phyloP scores from a whole-genome alignment of 768 basidiomycete genomes.

The Leccinum uliginosum region DNA sequence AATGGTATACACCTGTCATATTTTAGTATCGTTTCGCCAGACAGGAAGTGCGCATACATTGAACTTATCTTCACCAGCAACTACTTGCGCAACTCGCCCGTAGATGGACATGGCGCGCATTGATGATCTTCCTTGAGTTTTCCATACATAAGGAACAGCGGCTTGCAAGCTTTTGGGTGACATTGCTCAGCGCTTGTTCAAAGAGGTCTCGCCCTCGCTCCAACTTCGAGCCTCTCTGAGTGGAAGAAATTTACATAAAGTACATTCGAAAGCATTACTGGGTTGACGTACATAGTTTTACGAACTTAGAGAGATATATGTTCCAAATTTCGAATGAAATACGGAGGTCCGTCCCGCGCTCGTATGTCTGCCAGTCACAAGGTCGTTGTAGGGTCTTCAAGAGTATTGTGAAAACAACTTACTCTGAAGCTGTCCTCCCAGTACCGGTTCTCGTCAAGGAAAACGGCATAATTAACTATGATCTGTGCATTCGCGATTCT shows the following conservation, averaged over 20 bases:
- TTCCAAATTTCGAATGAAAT: constrained; percentile 99
- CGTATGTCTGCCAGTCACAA: constrained; percentile 66
- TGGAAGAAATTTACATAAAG: constrained; percentile 8
- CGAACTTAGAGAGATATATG: constrained; percentile 95
- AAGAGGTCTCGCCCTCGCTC: constrained; percentile 97
- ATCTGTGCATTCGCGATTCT: constrained; percentile 98
- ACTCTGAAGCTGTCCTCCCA: constrained; percentile 99
- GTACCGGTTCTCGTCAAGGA: constrained; percentile 96
- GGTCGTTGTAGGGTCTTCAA: constrained; percentile 5
- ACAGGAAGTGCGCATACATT: constrained; percentile 54
- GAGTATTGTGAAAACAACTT: constrained; percentile 34
- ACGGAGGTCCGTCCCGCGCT: constrained; percentile 93
- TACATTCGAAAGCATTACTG: not conserved
- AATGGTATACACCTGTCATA: constrained; percentile 81
- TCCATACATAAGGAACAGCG: constrained; percentile 93
- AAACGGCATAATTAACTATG: constrained; percentile 95
- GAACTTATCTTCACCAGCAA: constrained; percentile 89
- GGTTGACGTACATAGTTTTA: constrained; percentile 75
- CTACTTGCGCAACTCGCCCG: constrained; percentile 84
- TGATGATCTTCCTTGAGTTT: constrained; percentile 89
- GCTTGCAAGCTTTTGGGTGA: constrained; percentile 90
- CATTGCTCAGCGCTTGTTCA: constrained; percentile 98
- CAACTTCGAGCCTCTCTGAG: constrained; percentile 84
- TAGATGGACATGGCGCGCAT: constrained; percentile 96
- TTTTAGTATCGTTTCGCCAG: constrained; percentile 3